Evolutionary conservation across 202 grass and related monocot species (phyloP).

Genomic region (Panicum virgatum): DNA sequence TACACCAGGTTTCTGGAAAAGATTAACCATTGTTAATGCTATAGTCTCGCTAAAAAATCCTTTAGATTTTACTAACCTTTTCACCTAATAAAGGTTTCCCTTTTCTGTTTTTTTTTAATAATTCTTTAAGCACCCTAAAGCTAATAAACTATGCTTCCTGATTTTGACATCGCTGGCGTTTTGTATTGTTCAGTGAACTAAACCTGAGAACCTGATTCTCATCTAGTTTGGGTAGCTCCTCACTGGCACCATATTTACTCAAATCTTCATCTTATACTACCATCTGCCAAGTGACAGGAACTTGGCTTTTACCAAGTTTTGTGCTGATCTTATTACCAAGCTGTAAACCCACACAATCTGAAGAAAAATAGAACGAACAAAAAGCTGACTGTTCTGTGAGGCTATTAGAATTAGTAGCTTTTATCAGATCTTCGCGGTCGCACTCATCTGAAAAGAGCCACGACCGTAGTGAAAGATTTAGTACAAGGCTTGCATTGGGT

Average conservation of each 20-base stretch:
- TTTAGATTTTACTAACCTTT: constrained; percentile 36
- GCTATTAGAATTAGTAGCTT: neutral
- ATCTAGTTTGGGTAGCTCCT: constrained; percentile 33
- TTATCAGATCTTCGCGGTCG: neutral
- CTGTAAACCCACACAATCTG: constrained; percentile 33
- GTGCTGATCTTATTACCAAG: constrained; percentile 14
- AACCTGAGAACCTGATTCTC: constrained; percentile 45
- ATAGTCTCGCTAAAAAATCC: constrained; percentile 11
- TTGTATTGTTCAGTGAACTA: constrained; percentile 27
- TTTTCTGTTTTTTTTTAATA: constrained; percentile 25
- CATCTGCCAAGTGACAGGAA: constrained; percentile 22
- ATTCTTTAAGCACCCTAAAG: constrained; percentile 40
- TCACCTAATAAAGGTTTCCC: constrained; percentile 47
- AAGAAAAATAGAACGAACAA: neutral
- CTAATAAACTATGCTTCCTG: constrained; percentile 38
- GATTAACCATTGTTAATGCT: constrained; percentile 27
- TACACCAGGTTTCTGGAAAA: constrained; percentile 30
- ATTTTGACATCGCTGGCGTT: constrained; percentile 23
- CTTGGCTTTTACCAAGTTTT: constrained; percentile 28
- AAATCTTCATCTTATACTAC: constrained; percentile 5
- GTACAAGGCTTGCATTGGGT: neutral
- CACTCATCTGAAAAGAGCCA: neutral
- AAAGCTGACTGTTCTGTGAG: neutral
- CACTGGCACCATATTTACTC: neutral
- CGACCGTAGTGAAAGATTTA: neutral